These are phyloP conservation scores for Neurospora africana DNA, from an alignment of 495 filamentous ascomycete species.

Conservation along the genomic window DNA sequence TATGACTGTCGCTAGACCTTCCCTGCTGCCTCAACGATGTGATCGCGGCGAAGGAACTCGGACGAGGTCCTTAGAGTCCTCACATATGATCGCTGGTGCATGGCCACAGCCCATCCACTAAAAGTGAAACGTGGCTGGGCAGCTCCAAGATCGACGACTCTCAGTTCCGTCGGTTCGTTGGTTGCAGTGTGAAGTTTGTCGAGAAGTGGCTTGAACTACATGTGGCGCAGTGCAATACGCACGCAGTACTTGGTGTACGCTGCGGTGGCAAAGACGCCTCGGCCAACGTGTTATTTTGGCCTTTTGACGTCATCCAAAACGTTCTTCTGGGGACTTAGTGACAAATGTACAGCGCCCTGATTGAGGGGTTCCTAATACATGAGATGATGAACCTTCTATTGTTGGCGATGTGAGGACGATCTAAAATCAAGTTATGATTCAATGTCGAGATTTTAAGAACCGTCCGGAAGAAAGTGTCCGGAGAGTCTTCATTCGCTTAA, in stretches of 20 bases:
- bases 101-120: background rate
- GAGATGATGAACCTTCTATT: background rate
- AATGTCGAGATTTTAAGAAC: background rate
- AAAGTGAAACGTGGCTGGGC: background rate
- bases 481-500: background rate
- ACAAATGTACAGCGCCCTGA: background rate
- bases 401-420: background rate
- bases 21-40: slow-evolving; percentile 17
- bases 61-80: background rate
- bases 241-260: background rate
- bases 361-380: background rate
- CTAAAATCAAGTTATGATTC: background rate
- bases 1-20: slow-evolving; percentile 5
- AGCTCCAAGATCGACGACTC: background rate
- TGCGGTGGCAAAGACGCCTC: background rate
- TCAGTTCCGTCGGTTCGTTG: background rate
- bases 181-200: background rate
- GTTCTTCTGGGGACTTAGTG: background rate
- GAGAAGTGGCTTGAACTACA: background rate
- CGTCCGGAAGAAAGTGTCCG: background rate
- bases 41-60: background rate
- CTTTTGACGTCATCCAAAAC: background rate
- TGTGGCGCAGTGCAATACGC: background rate
- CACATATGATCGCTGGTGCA: background rate
- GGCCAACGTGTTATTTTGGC: background rate